Evolutionary conservation across 257 asterid species (phyloP).

Genomic region (Solanum acaule): DNA sequence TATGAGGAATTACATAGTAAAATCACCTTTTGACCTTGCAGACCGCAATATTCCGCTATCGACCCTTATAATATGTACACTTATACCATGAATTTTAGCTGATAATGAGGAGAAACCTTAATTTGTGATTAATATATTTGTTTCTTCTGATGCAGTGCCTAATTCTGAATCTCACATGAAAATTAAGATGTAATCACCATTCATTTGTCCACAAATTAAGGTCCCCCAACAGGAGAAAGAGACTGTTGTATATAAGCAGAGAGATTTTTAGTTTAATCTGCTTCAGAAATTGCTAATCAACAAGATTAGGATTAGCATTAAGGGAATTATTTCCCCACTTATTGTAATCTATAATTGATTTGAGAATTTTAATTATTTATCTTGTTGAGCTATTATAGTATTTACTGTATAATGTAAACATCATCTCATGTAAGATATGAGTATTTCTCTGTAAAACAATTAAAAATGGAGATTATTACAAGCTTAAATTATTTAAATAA

Average conservation of each 20-base stretch:
- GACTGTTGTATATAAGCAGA: conserved; percentile 48
- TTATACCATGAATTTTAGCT: not conserved
- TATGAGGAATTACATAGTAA: no score
- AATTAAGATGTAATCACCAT: conserved; percentile 37
- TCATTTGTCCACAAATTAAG: not conserved
- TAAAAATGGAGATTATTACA: conserved; percentile 4
- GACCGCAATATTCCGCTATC: not conserved
- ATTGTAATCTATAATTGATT: not conserved
- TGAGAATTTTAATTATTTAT: not conserved
- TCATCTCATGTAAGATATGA: conserved; percentile 21
- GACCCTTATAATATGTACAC: not conserved
- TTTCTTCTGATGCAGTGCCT: conserved; percentile 32
- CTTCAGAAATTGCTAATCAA: conserved; percentile 21
- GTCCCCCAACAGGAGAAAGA: conserved; percentile 12
- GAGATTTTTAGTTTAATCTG: conserved; percentile 19
- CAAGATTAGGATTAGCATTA: conserved; percentile 8
- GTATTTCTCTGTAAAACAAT: conserved; percentile 11
- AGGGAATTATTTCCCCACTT: not conserved
- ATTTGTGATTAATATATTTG: not conserved
- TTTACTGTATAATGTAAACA: not conserved
- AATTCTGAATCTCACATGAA: conserved; percentile 42
- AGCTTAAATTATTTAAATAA: not conserved
- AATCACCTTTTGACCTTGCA: not conserved
- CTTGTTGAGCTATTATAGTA: conserved; percentile 5
- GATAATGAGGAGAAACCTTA: not conserved